Base-by-base conservation (phyloP, 371 early-diverging fungal species). In the Apophysomyces variabilis region DNA sequence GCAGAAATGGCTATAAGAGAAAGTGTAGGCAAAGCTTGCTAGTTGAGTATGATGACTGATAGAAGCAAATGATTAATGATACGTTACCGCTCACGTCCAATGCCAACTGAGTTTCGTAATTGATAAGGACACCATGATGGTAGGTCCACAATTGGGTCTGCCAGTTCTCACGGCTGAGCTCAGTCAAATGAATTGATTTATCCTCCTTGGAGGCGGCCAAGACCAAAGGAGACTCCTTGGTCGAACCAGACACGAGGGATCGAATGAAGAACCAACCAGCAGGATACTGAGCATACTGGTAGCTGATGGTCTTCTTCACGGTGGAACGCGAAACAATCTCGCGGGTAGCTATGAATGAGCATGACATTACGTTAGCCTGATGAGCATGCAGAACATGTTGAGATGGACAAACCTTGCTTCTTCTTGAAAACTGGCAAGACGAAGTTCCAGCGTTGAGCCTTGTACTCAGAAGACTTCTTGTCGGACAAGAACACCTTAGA, bases 121-220 rank as follows among this genome's bases (percentile, higher is more conserved):
- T 86, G 39, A 83, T 76, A 45, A 86, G 62, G 65, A 72, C 76
- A 7, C 87, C 87, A 38, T 77, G 68, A 47, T 74, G 64, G 64
- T 75, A 82, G 8, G 80, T 65, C 87, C 87, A 86, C 14, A 86
- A 78, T 62, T 86, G 87, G 4, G 58, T 13, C 44, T 75, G 76
- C 82, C 82, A 82, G 18, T 75, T 54, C 43, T 75, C 66, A 37
- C 66, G 72, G 58, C 72, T 69, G 5, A 82, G 60, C 16, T 61
- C 60, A 14, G 62, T 35, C 35, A 82, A 54, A 14, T 63, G 59
- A 47, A 82, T 57, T 3, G 68, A 9, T 16, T 68, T 58, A 1
- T 60, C 62, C 3, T 70, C 68, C 61, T 74, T 68, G n/a, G 59
- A 43, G 18, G 76, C 74, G 21, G 79, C 74, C 43, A 82, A 62